Evolutionary conservation across 2,329 filamentous ascomycete species (phyloP).

Genomic region (Paecilomyces niveus): DNA sequence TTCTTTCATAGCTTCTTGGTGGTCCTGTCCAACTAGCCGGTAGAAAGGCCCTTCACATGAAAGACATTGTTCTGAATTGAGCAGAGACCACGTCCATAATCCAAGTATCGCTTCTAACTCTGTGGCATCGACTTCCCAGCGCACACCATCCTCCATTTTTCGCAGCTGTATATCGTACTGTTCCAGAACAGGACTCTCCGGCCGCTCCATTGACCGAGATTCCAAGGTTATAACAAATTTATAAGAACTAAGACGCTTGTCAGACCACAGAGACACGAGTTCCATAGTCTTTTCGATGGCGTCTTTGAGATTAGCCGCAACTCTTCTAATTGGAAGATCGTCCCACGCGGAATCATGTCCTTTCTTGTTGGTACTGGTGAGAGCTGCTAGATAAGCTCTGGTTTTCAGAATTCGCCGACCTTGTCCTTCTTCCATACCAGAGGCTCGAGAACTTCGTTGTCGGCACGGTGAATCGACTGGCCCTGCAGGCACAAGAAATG

Average conservation of each 20-base stretch:
- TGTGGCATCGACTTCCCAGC: constrained; percentile 17
- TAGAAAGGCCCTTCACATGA: constrained; percentile 9
- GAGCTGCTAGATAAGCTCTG: constrained; percentile 13
- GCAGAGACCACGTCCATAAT: constrained; percentile 25
- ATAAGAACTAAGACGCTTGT: too few relatives aligned
- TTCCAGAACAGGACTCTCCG: too few relatives aligned
- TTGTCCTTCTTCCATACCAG: not conserved
- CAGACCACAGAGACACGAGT: too few relatives aligned
- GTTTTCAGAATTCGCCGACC: constrained; percentile 13
- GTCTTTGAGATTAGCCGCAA: constrained; percentile 13
- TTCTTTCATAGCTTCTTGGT: constrained; percentile 11
- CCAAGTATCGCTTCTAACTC: constrained; percentile 27
- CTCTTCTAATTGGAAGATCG: constrained; percentile 19
- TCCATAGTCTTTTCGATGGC: constrained; percentile 22
- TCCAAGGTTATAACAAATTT: too few relatives aligned
- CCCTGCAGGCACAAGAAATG: constrained; percentile 11
- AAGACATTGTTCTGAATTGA: too few relatives aligned
- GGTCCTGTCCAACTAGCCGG: constrained; percentile 16
- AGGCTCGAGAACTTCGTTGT: not conserved
- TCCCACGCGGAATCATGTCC: constrained; percentile 14
- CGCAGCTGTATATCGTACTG: too few relatives aligned
- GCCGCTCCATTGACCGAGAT: too few relatives aligned
- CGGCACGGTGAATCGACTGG: not conserved
- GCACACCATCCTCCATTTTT: constrained; percentile 15
- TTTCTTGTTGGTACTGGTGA: constrained; percentile 11